Percentiles rank a stretch among this genome's conserved stretches.
Conservation (phyloP, 2,329 filamentous ascomycete genomes). For the Tolypocladium amazonense region DNA sequence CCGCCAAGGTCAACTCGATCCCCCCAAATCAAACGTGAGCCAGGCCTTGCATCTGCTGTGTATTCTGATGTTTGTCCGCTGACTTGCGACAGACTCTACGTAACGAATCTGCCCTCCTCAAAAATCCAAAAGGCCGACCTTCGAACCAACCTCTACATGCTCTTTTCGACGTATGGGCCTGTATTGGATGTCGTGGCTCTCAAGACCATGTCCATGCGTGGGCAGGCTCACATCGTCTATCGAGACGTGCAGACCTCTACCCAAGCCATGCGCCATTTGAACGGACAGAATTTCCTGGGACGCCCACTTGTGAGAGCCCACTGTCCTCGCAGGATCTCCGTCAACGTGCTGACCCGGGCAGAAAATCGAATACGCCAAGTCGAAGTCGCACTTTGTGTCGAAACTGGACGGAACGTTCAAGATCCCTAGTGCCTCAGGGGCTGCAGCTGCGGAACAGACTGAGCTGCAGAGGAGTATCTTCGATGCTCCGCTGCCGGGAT, state of each 20-base stretch:
- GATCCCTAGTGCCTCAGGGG: conserved; percentile 45
- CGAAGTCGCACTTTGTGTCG: conserved; percentile 76
- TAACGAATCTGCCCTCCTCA: conserved; percentile 73
- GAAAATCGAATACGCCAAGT: conserved; percentile 87
- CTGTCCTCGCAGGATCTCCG: neutral
- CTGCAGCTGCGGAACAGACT: conserved; percentile 51
- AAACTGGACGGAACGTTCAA: conserved; percentile 89
- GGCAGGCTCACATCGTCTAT: conserved; percentile 89
- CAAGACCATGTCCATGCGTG: conserved; percentile 86
- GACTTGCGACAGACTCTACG: conserved; percentile 58
- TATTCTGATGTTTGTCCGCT: neutral
- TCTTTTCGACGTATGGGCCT: conserved; percentile 88
- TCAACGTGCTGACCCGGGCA: conserved; percentile 24
- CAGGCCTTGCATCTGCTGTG: conserved; percentile 10
- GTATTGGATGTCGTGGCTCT: conserved; percentile 86
- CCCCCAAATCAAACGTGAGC: conserved; percentile 68
- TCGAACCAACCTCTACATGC: conserved; percentile 76
- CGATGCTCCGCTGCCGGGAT: conserved; percentile 50
- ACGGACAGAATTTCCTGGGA: conserved; percentile 79
- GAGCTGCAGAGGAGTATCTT: conserved; percentile 75
- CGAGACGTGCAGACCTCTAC: conserved; percentile 85
- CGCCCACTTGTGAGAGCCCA: conserved; percentile 60
- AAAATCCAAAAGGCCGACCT: conserved; percentile 87
- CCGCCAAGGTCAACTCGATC: conserved; percentile 41
- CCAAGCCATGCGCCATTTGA: conserved; percentile 81